Evolutionary conservation across 2,329 filamentous ascomycete species (phyloP).

Genomic region (Escovopsis sp.): DNA sequence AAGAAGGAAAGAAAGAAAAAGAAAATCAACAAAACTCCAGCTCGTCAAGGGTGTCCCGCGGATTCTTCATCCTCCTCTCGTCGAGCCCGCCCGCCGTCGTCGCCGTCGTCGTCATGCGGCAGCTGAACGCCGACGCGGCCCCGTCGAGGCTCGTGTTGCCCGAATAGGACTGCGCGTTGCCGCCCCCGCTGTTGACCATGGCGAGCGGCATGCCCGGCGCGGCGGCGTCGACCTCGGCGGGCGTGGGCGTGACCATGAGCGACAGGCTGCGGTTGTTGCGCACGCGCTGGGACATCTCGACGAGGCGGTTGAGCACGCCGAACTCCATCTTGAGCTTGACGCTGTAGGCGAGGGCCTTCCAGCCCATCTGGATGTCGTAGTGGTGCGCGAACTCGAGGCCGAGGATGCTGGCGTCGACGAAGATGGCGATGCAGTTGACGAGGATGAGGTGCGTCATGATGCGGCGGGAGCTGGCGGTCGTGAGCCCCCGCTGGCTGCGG

Average conservation of each 20-base stretch:
- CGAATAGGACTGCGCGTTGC: too few relatives aligned
- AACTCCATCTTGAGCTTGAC: slow-evolving; percentile 21
- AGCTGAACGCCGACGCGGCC: too few relatives aligned
- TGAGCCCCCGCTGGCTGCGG: slow-evolving; percentile 19
- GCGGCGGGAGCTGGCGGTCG: slow-evolving; percentile 2
- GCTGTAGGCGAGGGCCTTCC: slow-evolving; percentile 18
- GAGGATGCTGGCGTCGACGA: slow-evolving; percentile 23
- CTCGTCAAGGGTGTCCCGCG: too few relatives aligned
- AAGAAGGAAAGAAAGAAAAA: background rate
- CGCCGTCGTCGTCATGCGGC: too few relatives aligned
- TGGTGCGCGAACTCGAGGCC: slow-evolving; percentile 14
- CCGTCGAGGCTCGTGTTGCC: too few relatives aligned
- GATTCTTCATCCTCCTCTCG: too few relatives aligned
- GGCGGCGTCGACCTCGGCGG: background rate
- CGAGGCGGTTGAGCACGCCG: slow-evolving; percentile 16
- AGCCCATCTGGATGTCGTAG: slow-evolving; percentile 17
- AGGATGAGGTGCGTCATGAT: slow-evolving; percentile 20
- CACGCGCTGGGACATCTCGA: slow-evolving; percentile 10
- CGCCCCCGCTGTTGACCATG: background rate
- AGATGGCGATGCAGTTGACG: slow-evolving; percentile 25
- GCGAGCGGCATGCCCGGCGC: slow-evolving; percentile 1
- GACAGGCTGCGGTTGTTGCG: slow-evolving; percentile 2
- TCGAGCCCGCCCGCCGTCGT: too few relatives aligned
- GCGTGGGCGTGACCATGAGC: slow-evolving; percentile 3
- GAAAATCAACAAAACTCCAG: too few relatives aligned